Evolutionary conservation across 1,139 yeast species (phyloP).

Genomic region (Debaryomyces robertsiae): DNA sequence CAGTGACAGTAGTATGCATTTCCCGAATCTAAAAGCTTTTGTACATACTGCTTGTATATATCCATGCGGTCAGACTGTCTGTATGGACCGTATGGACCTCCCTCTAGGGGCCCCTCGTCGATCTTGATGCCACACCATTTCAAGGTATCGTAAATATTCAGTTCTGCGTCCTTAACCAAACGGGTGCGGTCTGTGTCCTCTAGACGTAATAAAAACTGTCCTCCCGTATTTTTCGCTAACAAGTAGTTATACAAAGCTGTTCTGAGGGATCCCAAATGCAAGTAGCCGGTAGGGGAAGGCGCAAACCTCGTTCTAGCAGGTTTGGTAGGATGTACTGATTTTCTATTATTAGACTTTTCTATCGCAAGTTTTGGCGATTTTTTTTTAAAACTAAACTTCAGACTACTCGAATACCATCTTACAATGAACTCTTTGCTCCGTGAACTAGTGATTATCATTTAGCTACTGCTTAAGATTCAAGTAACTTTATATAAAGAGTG

Average conservation of each 20-base stretch:
- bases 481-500: not conserved
- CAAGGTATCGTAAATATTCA: conserved; percentile 72
- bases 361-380: conserved; percentile 3
- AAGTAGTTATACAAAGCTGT: conserved; percentile 91
- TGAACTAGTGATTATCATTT: not conserved
- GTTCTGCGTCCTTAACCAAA: conserved; percentile 78
- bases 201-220: conserved; percentile 75
- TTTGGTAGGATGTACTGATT: conserved; percentile 41
- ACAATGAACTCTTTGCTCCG: not conserved
- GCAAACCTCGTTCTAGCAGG: conserved; percentile 94
- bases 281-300: conserved; percentile 94
- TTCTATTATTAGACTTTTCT: conserved; percentile 6
- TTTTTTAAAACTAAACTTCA: conserved; percentile 13
- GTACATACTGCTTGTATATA: conserved; percentile 62
- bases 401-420: conserved; percentile 10
- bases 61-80: conserved; percentile 77
- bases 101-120: conserved; percentile 82
- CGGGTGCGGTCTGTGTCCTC: conserved; percentile 93
- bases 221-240: conserved; percentile 76
- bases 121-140: conserved; percentile 73
- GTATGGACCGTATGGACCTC: conserved; percentile 75
- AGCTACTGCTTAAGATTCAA: not conserved
- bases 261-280: conserved; percentile 89
- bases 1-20: conserved; percentile 87
- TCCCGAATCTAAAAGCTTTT: conserved; percentile 60